A percentile compares a stretch with the other conserved stretches of the same genome.
Conservation (phyloP, 306 rosid species). For the Vicia faba region DNA sequence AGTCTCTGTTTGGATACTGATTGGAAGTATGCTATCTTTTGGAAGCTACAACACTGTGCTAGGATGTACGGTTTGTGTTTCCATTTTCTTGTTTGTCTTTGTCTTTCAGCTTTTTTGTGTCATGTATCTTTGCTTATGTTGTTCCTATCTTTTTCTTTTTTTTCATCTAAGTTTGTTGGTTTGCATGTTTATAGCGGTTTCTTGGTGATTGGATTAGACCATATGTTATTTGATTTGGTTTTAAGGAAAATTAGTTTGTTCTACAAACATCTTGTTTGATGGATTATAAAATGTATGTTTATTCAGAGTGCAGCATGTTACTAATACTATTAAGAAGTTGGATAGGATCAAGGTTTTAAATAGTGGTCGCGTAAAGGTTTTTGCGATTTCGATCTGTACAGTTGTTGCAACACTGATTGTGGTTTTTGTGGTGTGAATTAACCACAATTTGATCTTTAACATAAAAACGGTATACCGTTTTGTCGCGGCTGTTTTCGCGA, state of each 20-base stretch:
- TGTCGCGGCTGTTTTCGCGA: no score
- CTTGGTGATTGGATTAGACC: conserved; percentile 17
- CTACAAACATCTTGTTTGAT: conserved; percentile 23
- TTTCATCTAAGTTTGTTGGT: conserved; percentile 5
- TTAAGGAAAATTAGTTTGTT: conserved; percentile 17
- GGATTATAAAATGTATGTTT: not conserved
- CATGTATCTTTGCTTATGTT: not conserved
- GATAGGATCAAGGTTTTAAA: no score
- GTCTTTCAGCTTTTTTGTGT: conserved; percentile 5
- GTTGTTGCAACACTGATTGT: no score
- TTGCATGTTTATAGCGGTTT: conserved; percentile 14
- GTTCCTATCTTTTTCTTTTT: not conserved
- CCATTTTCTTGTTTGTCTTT: not conserved
- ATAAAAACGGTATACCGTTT: no score
- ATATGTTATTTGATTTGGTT: conserved; percentile 7
- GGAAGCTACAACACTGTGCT: conserved; percentile 88
- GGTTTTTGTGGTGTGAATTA: no score
- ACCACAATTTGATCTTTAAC: no score
- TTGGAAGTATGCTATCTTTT: conserved; percentile 94
- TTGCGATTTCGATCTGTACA: no score
- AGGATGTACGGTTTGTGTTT: conserved; percentile 58
- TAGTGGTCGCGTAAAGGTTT: no score
- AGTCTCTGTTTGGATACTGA: conserved; percentile 75
- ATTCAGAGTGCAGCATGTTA: no score
- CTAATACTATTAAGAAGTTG: no score